Evolutionary conservation across 768 basidiomycete genomes (phyloP).

Genomic region (Mrakia frigida): DNA sequence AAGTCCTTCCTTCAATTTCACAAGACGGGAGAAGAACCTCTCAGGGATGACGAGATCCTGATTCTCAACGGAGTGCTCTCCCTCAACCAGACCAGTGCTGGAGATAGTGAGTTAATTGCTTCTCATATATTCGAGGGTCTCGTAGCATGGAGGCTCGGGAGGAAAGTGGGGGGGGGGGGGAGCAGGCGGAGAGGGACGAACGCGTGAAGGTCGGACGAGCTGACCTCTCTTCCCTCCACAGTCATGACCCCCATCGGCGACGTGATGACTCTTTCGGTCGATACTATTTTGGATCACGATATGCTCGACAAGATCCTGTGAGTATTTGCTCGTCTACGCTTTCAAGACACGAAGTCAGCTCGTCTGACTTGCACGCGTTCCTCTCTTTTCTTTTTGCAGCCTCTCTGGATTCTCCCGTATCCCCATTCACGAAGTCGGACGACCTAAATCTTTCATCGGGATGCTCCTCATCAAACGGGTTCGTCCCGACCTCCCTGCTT

Average conservation of each 20-base stretch:
- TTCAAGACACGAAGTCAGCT: background rate
- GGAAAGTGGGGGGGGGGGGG: no score
- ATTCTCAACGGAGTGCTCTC: constrained; percentile 46
- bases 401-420: constrained; percentile 78
- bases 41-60: constrained; percentile 40
- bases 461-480: constrained; percentile 80
- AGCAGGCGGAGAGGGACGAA: constrained; percentile 41
- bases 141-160: no score
- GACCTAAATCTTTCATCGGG: constrained; percentile 67
- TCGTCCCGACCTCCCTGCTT: constrained; percentile 11
- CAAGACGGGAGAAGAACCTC: constrained; percentile 43
- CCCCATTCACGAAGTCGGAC: constrained; percentile 71
- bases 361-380: constrained; percentile 50
- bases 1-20: constrained; percentile 45
- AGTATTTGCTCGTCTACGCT: constrained; percentile 31
- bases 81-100: constrained; percentile 51
- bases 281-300: constrained; percentile 70
- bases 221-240: background rate
- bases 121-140: no score
- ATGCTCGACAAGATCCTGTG: constrained; percentile 67
- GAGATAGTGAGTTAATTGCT: constrained; percentile 53
- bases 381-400: background rate
- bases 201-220: constrained; percentile 39
- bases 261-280: constrained; percentile 70
- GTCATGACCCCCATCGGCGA: constrained; percentile 51